Evolutionary conservation across 768 basidiomycete genomes (phyloP), one percentile per base, ranked within the genome.

Genomic region (Amanita phalloides): DNA sequence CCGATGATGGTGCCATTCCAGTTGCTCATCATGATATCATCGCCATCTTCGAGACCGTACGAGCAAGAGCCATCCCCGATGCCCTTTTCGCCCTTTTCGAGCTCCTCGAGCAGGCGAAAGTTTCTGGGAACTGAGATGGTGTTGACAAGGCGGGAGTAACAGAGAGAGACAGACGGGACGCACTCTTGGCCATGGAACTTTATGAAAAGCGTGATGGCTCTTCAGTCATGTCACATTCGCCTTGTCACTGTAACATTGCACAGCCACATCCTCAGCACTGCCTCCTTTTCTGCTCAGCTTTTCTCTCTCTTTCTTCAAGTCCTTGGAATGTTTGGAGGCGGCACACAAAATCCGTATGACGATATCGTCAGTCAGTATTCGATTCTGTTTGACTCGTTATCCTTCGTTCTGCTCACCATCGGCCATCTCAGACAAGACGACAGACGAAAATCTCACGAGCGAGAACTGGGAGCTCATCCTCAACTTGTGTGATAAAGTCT

Each of bases 1-100:
- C 96, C 96, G 55, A 99, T 91, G 72, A 99, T 94, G 20, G 96
- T 99, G 47, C 96, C 95, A 63, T 96, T 97, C 96, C 96, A 99
- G 66, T 90, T 77, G 70, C 81, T 86, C 94, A 99, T 97, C 73
- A 90, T 74, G 72, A 95, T 86, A 77, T 98, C 96, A 64, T 98
- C 94, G 59, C 84, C 69, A 68, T 97, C 91, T 70, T 91, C 90
- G 54, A 99, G 73, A 37, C 96, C 96, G 61, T 98, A 99, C 17
- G 92, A 95, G 72, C 92, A 96, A 14, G 89, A 91, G 51, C 94
- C 95, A 71, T 97, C 95, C 56, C 95, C 95, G 65, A 98, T 92
- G 48, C 96, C 96, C 68, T 99, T 99, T 77, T 99, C 96, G 62
- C 96, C 96, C 70, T 98, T 97, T 68, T 99, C 96, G 57, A 99